These are phyloP conservation scores for Nannochloris sp. DNA, from an alignment of 139 green algal species.

Conservation along the genomic window DNA sequence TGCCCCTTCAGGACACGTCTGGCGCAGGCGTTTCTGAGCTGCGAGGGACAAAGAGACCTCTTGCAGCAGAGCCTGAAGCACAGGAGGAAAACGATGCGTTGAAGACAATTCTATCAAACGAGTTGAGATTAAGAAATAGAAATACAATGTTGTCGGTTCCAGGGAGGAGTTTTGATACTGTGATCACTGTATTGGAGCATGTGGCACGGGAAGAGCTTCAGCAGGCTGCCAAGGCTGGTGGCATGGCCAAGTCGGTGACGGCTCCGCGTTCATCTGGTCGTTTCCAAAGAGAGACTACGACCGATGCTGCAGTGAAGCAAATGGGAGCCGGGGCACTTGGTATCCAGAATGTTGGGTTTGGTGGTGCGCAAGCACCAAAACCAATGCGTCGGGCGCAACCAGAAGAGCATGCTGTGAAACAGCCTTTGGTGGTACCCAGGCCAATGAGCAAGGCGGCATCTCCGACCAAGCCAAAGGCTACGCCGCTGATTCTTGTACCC, in stretches of 20 bases:
- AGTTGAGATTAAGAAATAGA: conserved; percentile 36
- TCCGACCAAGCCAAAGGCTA: background rate
- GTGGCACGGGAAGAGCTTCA: conserved; percentile 10
- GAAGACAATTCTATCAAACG: conserved; percentile 4
- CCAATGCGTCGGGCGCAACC: background rate
- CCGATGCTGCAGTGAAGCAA: conserved; percentile 23
- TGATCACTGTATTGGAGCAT: conserved; percentile 17
- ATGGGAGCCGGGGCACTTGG: conserved; percentile 28
- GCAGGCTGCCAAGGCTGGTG: background rate
- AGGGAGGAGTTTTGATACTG: conserved; percentile 23
- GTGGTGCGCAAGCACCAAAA: background rate
- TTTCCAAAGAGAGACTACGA: conserved; percentile 28
- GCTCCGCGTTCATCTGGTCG: conserved; percentile 16
- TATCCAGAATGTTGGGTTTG: conserved; percentile 19
- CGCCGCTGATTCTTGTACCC: conserved; percentile 58
- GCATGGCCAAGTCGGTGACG: background rate
- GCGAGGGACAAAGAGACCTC: background rate
- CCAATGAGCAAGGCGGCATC: background rate
- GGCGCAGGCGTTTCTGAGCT: background rate
- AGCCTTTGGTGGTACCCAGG: background rate
- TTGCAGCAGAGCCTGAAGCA: background rate
- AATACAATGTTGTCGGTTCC: conserved; percentile 46
- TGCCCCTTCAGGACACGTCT: background rate
- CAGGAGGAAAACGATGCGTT: conserved; percentile 9
- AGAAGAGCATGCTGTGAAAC: conserved; percentile 2